Conservation (phyloP, 1,139 yeast species). For the Zygoascus sp. region DNA sequence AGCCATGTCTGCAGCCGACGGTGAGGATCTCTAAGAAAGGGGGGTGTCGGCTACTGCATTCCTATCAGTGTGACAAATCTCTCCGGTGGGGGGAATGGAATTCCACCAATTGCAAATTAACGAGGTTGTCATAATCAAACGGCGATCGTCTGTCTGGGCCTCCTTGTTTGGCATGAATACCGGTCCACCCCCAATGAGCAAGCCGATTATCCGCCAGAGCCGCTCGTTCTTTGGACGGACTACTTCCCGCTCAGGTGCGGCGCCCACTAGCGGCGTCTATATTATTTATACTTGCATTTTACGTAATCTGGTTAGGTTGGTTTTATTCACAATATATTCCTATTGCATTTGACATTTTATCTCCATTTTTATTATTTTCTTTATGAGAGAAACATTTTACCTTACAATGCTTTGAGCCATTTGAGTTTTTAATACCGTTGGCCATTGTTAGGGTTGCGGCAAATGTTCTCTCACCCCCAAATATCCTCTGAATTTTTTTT, state of each 20-base stretch:
- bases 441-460: too few species aligned
- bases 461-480: too few species aligned
- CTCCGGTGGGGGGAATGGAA: too few species aligned
- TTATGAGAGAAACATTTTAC: background rate
- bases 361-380: background rate
- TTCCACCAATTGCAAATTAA: background rate
- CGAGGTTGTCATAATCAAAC: background rate
- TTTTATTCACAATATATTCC: background rate
- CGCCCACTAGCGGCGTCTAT: background rate
- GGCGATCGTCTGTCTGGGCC: background rate
- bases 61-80: too few species aligned
- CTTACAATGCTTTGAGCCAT: too few species aligned
- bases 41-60: too few species aligned
- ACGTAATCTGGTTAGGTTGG: background rate
- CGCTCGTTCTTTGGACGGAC: background rate
- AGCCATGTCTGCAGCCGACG: background rate
- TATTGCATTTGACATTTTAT: background rate
- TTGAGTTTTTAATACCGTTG: too few species aligned
- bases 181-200: background rate
- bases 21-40: too few species aligned
- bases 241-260: background rate
- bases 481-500: too few species aligned
- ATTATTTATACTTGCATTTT: slow-evolving; percentile 4
- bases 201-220: background rate
- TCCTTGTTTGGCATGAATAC: background rate